phyloP scores from a whole-genome alignment of 1,139 yeast genomes.

The Blastobotrys malaysiensis region DNA sequence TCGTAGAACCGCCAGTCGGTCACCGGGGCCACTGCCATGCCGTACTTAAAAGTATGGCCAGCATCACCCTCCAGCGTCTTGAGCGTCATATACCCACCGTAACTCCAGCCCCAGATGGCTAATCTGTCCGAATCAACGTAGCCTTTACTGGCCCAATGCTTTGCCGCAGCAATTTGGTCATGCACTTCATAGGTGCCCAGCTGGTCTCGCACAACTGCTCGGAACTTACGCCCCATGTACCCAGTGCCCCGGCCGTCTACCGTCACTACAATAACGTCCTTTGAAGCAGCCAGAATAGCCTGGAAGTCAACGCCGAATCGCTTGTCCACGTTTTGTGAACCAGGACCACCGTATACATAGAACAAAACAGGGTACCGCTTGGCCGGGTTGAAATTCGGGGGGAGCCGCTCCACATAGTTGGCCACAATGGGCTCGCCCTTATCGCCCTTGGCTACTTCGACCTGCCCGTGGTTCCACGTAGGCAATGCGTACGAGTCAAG shows the following conservation, averaged over 20 bases:
- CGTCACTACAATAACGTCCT: conserved; percentile 69
- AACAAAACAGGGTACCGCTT: conserved; percentile 73
- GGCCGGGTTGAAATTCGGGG: conserved; percentile 52
- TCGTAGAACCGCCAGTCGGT: conserved; percentile 79
- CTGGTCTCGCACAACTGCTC: conserved; percentile 58
- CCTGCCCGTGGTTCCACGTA: conserved; percentile 43
- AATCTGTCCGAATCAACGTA: conserved; percentile 57
- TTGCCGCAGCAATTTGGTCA: conserved; percentile 66
- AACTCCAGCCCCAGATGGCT: conserved; percentile 98
- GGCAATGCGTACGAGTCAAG: conserved; percentile 49
- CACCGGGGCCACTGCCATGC: conserved; percentile 88
- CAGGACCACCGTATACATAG: conserved; percentile 92
- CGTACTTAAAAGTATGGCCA: conserved; percentile 64
- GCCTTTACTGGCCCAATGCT: conserved; percentile 49
- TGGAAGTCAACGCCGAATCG: conserved; percentile 57
- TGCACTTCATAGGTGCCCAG: conserved; percentile 87
- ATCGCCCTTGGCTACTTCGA: conserved; percentile 39
- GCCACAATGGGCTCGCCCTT: conserved; percentile 42
- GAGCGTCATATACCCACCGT: conserved; percentile 76
- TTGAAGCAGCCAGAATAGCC: conserved; percentile 59
- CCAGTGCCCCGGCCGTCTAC: conserved; percentile 97
- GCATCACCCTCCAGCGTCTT: conserved; percentile 69
- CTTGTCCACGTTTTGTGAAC: conserved; percentile 66
- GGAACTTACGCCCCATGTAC: conserved; percentile 74
- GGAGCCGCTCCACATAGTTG: conserved; percentile 70